phyloP scores from a whole-genome alignment of 768 basidiomycete genomes.

The Psilocybe subaeruginosa region DNA sequence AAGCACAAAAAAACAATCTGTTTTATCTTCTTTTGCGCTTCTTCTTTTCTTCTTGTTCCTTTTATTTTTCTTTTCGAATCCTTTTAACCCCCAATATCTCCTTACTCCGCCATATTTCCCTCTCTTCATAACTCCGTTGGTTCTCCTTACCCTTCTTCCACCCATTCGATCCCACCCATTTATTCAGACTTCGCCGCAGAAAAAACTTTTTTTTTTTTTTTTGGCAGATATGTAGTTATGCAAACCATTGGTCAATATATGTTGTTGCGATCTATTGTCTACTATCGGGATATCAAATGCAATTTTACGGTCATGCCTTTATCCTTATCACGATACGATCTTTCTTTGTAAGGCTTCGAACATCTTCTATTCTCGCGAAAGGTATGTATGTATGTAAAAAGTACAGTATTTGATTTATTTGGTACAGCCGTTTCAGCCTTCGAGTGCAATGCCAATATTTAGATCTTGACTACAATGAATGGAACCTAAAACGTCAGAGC shows the following conservation, averaged over 20 bases:
- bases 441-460: constrained; percentile 16
- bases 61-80: constrained; percentile 16
- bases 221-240: background rate
- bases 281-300: constrained; percentile 1
- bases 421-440: background rate
- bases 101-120: constrained; percentile 18
- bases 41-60: constrained; percentile 25
- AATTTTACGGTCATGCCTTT: background rate
- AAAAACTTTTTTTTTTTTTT: background rate
- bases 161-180: background rate
- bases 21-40: constrained; percentile 33
- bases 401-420: constrained; percentile 2
- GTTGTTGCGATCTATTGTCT: background rate
- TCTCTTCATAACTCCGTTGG: constrained; percentile 23
- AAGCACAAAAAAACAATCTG: constrained; percentile 52
- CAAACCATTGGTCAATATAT: background rate
- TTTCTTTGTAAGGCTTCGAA: background rate
- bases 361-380: background rate
- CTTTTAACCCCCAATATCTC: constrained; percentile 17
- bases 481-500: constrained; percentile 56
- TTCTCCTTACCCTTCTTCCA: constrained; percentile 10
- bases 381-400: constrained; percentile 3
- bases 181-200: background rate
- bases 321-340: background rate
- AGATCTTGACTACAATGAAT: constrained; percentile 78